Evolutionary conservation across 192 early-diverging fungal genomes (phyloP), one percentile per base, ranked within the genome.

Genomic region (Geranomyces michiganensis): DNA sequence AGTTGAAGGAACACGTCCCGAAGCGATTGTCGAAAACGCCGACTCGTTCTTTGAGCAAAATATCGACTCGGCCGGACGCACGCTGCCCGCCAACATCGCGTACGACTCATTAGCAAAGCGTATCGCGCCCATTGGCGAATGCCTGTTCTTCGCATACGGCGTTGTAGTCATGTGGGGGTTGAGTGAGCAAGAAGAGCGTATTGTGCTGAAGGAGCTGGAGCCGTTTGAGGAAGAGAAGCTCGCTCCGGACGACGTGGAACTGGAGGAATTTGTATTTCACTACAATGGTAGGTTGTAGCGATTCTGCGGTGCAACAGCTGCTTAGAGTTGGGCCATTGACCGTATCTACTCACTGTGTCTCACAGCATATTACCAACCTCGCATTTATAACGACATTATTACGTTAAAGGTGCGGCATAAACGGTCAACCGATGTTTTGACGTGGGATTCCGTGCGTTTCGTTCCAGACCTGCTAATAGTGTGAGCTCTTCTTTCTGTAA

Each of bases 91-190:
- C 3, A 73, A 30, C 22, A 55, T 80, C 9, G 31, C 68, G 7
- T 70, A 74, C 41, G 65, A 55, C 0, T 44, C 46, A 19, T 68
- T 80, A 31, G 79, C 79, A 10, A 80, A 80, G 65, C 67, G 71
- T 7, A 80, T 81, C 43, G 68, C 76, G 14, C 76, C 76, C 14
- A 69, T 79, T 26, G 79, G 86, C 33, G 93, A 96, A 76, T 78
- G 93, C 51, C 89, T 96, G 71, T 87, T 90, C 59, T 96, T 99
- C 78, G 94, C 95, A 73, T 96, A 96, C 75, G 94, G 95, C 41
- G 95, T 96, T 8, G 87, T 93, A 15, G 96, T 99, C 0, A 91
- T 99, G 71, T 99, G 96, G 96, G 95, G 94, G 33, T 92, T 96
- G 88, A 85, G 88, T 29, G 89, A 91, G 64, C 75, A 83, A 24